Evolutionary conservation across 805 yeast species (phyloP), one percentile per base, ranked within the genome.

Genomic region (Candida corydali): DNA sequence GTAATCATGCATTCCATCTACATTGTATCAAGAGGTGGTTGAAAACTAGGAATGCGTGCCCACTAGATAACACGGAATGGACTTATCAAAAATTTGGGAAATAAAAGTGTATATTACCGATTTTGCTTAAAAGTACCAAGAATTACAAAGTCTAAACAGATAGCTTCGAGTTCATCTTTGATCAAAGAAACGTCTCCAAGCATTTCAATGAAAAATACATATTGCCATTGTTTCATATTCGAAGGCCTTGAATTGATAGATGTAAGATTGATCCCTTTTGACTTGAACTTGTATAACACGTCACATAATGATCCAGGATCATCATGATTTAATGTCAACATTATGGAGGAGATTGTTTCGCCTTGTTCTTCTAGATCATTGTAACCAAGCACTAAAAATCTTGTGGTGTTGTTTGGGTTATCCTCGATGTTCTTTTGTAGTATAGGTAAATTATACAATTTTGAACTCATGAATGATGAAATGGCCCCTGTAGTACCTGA

Each of bases 1-100:
- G 99, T 65, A 89, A 87, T 51, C 99, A 93, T 58, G 96, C 96
- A n/a, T 93, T 93, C 75, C 99, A 93, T 57, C 70, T 88, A 63
- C 99, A 93, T 65, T 93, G 99, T 63, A 93, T 93, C 48, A 79
- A 87, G 34, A 78, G 95, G 50, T 93, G 98, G 98, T 76, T 91
- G 48, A 83, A 83, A 60, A 86, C 95, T 11, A 81, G 98, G 65
- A 86, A 89, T 43, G 95, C 88, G 16, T 93, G 99, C 71, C 99
- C 99, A 1, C 71, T 93, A 57, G 98, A 91, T 65, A 89, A 85
- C 62, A 80, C 85, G 51, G 95, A 86, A 38, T 91, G 98, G 98
- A 63, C 65, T 12, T 69, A 58, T 49, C 71, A 63, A 47, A 83
- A 83, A 62, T 82, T 83, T 55, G 94, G 94, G 26, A 75, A 76